Evolutionary conservation across 352 stramenopile species (phyloP).

Genomic region (Phytophthora crassamura): DNA sequence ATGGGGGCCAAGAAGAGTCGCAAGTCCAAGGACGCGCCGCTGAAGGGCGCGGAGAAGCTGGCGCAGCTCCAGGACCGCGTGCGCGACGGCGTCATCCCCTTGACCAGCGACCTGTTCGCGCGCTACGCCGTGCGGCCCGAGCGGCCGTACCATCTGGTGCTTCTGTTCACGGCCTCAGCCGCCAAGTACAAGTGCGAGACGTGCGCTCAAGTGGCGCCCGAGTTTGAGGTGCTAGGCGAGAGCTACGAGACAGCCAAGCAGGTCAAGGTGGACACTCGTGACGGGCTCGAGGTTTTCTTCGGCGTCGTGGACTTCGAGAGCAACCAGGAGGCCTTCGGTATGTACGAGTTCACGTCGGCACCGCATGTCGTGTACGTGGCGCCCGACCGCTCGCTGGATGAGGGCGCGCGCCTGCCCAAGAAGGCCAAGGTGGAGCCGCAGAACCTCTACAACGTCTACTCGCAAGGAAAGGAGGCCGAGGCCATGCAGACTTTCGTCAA

Average conservation of each 20-base stretch:
- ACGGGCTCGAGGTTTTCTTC: conserved; percentile 82
- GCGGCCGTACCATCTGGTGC: conserved; percentile 81
- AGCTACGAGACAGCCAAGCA: conserved; percentile 75
- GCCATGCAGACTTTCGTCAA: conserved; percentile 75
- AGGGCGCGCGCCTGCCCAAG: conserved; percentile 48
- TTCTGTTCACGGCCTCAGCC: conserved; percentile 78
- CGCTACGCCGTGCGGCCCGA: conserved; percentile 67
- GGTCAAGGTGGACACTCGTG: conserved; percentile 74
- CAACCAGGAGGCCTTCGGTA: conserved; percentile 72
- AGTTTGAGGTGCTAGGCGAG: conserved; percentile 70
- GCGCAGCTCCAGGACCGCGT: conserved; percentile 53
- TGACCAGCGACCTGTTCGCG: conserved; percentile 64
- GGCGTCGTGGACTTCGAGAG: conserved; percentile 78
- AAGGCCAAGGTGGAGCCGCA: conserved; percentile 61
- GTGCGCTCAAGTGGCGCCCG: conserved; percentile 72
- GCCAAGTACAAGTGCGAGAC: conserved; percentile 82
- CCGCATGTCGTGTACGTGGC: conserved; percentile 80
- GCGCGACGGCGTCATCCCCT: conserved; percentile 66
- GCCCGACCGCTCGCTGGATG: conserved; percentile 64
- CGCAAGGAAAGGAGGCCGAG: conserved; percentile 74
- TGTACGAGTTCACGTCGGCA: conserved; percentile 82
- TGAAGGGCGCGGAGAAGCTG: conserved; percentile 72
- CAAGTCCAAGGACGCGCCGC: conserved; percentile 30
- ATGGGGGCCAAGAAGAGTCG: conserved; percentile 54
- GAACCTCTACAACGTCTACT: conserved; percentile 86